phyloP scores from a whole-genome alignment of 2,329 filamentous ascomycete species.

The Colletotrichum kahawae region DNA sequence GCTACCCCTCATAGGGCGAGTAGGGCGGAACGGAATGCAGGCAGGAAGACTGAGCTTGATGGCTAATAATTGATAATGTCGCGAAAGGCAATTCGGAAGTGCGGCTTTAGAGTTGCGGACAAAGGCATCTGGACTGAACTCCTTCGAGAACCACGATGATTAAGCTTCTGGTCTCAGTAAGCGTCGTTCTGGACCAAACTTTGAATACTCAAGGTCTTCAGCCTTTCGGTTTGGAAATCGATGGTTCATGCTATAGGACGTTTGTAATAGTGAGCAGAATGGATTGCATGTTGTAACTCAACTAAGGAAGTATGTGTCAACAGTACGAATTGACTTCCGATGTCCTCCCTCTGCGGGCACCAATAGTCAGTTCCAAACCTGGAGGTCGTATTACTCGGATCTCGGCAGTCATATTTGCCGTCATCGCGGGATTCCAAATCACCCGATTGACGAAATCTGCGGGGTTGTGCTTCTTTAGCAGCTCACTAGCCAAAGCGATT shows the following conservation, averaged over 20 bases:
- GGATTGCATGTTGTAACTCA: neutral
- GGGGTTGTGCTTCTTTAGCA: neutral
- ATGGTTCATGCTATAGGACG: neutral
- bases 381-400: neutral
- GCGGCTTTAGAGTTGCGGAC: neutral
- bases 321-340: neutral
- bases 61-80: neutral
- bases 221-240: neutral
- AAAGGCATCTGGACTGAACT: neutral
- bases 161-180: neutral
- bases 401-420: rapidly evolving
- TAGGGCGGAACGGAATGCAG: too few relatives aligned
- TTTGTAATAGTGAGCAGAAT: neutral
- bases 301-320: neutral
- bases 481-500: rapidly evolving
- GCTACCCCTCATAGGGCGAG: neutral
- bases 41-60: neutral
- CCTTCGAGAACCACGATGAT: neutral
- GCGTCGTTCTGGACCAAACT: neutral
- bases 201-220: neutral
- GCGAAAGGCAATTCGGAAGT: neutral
- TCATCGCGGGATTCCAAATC: neutral
- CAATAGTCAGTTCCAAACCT: neutral
- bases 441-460: neutral
- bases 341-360: neutral